Conservation (phyloP, 345 rosid species). For the Camelina laxa region DNA sequence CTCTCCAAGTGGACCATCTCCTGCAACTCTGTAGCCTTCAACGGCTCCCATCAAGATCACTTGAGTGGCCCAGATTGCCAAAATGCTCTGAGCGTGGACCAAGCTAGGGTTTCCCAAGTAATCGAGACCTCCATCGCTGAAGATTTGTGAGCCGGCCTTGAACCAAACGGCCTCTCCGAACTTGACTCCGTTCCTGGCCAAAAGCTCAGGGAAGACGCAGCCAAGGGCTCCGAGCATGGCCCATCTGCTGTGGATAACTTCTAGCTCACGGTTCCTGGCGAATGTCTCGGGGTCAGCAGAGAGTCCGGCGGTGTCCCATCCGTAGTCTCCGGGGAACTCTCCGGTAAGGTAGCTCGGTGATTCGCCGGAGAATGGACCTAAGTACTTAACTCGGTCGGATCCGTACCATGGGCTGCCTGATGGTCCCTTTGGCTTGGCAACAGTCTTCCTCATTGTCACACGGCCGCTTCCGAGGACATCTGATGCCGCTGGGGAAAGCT, state of each 20-base stretch:
- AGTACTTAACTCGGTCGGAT: slow-evolving; percentile 73
- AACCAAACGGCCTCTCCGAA: slow-evolving; percentile 87
- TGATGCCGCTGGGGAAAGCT: slow-evolving; percentile 50
- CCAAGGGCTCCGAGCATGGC: slow-evolving; percentile 59
- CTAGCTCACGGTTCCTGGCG: slow-evolving; percentile 55
- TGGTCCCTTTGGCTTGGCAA: slow-evolving; percentile 40
- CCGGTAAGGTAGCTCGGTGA: slow-evolving; percentile 66
- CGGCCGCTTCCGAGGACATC: slow-evolving; percentile 57
- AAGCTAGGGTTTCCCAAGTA: slow-evolving; percentile 83
- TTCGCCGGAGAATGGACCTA: slow-evolving; percentile 74
- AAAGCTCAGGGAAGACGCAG: slow-evolving; percentile 57
- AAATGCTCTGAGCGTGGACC: slow-evolving; percentile 76
- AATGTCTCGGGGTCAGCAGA: slow-evolving; percentile 62
- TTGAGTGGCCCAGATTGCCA: slow-evolving; percentile 78
- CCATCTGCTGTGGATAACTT: slow-evolving; percentile 59
- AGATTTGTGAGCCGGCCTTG: slow-evolving; percentile 82
- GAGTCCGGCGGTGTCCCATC: slow-evolving; percentile 63
- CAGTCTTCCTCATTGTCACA: slow-evolving; percentile 60
- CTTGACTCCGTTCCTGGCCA: slow-evolving; percentile 73
- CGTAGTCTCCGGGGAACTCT: slow-evolving; percentile 70
- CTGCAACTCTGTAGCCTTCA: slow-evolving; percentile 77
- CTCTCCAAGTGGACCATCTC: slow-evolving; percentile 54
- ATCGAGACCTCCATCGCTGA: slow-evolving; percentile 79
- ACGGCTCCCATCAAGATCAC: slow-evolving; percentile 78
- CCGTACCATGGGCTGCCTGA: slow-evolving; percentile 78